Evolutionary conservation across 1,284 basidiomycete genomes (phyloP).

Genomic region (Leccinum fallax): DNA sequence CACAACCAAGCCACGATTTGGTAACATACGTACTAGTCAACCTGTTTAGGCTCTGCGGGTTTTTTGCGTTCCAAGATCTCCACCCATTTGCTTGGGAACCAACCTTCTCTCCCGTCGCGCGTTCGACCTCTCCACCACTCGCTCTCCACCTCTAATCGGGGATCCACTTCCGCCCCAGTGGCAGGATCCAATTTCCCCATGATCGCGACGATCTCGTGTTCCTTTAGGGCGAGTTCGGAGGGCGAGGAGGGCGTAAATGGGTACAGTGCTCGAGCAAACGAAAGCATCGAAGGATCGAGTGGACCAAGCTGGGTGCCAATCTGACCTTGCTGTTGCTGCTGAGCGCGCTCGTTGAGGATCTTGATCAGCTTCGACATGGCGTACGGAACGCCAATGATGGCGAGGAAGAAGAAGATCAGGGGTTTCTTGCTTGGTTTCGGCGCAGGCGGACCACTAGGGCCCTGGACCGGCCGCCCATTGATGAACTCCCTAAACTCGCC

Average conservation of each 20-base stretch:
- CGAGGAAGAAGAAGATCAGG: conserved; percentile 91
- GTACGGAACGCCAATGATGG: conserved; percentile 93
- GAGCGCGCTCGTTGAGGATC: conserved; percentile 72
- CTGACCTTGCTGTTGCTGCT: conserved; percentile 43
- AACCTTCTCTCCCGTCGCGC: conserved; percentile 91
- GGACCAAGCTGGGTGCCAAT: conserved; percentile 51
- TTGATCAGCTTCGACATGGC: conserved; percentile 91
- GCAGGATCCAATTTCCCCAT: conserved; percentile 80
- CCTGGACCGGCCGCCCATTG: conserved; percentile 63
- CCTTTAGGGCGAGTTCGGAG: conserved; percentile 81
- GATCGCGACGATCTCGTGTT: conserved; percentile 95
- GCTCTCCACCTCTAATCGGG: conserved; percentile 69
- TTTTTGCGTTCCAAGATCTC: conserved; percentile 63
- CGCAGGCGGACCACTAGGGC: conserved; percentile 45
- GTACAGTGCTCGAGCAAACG: conserved; percentile 88
- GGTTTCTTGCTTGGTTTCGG: conserved; percentile 85
- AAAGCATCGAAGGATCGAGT: conserved; percentile 73
- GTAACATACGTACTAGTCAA: conserved; percentile 37
- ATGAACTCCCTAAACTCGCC: conserved; percentile 73
- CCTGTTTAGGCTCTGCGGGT: conserved; percentile 38
- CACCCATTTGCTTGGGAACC: conserved; percentile 95
- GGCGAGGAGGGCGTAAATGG: conserved; percentile 76
- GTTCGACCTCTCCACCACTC: conserved; percentile 98
- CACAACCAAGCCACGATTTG: background rate
- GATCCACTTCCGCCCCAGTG: conserved; percentile 69